phyloP scores from a whole-genome alignment of 2,329 filamentous ascomycete genomes.

The Xylaria sp. region DNA sequence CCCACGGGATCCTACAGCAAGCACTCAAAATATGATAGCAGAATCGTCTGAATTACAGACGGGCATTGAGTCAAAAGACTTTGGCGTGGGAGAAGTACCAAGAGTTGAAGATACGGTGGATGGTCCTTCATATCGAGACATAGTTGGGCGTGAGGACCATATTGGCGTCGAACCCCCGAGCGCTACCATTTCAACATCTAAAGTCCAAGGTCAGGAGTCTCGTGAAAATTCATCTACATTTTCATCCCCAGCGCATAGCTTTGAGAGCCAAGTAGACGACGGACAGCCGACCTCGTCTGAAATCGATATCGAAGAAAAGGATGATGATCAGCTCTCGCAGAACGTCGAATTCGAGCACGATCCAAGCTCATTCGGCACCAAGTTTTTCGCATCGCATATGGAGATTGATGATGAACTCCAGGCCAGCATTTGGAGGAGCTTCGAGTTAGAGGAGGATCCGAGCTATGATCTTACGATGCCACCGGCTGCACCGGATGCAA shows the following conservation, averaged over 20 bases:
- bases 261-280: slow-evolving; percentile 21
- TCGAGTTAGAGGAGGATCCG: slow-evolving; percentile 12
- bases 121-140: not conserved
- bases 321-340: not conserved
- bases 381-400: slow-evolving; percentile 26
- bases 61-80: slow-evolving; percentile 2
- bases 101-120: not conserved
- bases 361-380: slow-evolving; percentile 8
- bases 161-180: not conserved
- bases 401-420: slow-evolving; percentile 29
- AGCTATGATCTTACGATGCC: not conserved
- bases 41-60: slow-evolving; percentile 12
- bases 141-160: not conserved
- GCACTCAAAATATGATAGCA: slow-evolving; percentile 13
- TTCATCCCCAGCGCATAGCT: slow-evolving; percentile 20
- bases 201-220: not conserved
- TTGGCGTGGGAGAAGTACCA: not conserved
- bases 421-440: slow-evolving; percentile 27
- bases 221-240: not conserved
- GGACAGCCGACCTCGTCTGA: slow-evolving; percentile 15
- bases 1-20: not conserved
- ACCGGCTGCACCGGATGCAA: not conserved
- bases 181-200: not conserved
- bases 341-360: not conserved
- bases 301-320: slow-evolving; percentile 6